Percentiles rank a stretch among this genome's conserved stretches.
Evolutionary conservation across 2,329 filamentous ascomycete species (phyloP).

Genomic region (Colletotrichum higginsianum): DNA sequence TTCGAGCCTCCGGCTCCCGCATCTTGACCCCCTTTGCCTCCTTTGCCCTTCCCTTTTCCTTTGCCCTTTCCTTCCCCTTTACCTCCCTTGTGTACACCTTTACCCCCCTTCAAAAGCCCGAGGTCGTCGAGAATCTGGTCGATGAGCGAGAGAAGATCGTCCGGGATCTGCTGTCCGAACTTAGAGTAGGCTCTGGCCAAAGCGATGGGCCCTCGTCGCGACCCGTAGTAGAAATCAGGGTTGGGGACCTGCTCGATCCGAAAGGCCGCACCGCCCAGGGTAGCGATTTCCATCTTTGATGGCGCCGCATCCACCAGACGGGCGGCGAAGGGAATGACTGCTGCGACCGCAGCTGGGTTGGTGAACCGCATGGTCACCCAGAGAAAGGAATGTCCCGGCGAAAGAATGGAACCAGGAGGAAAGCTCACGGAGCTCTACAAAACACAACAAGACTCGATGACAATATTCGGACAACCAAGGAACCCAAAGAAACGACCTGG

Average conservation of each 20-base stretch:
- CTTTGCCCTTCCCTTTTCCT: constrained; percentile 21
- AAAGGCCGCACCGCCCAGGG: constrained; percentile 57
- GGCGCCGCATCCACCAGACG: constrained; percentile 49
- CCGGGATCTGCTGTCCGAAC: constrained; percentile 53
- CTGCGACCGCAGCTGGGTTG: constrained; percentile 51
- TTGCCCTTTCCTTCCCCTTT: constrained; percentile 15
- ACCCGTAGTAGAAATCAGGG: constrained; percentile 50
- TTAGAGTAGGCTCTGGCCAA: constrained; percentile 58
- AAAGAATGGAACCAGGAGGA: constrained; percentile 42
- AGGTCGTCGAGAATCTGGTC: constrained; percentile 53
- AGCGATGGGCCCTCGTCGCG: constrained; percentile 55
- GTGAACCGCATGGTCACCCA: constrained; percentile 52
- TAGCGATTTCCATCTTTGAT: constrained; percentile 51
- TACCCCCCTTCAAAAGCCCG: constrained; percentile 45
- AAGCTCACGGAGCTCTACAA: constrained; percentile 38
- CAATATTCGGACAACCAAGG: not conserved
- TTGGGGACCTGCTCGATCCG: constrained; percentile 58
- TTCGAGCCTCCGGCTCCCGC: constrained; percentile 24
- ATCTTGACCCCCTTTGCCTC: constrained; percentile 1
- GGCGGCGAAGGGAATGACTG: constrained; percentile 43
- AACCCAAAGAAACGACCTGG: not conserved
- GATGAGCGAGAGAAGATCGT: constrained; percentile 52
- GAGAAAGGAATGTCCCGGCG: constrained; percentile 33
- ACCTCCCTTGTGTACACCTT: constrained; percentile 10
- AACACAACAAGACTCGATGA: not conserved